Evolutionary conservation across 139 green algal genomes (phyloP), one percentile per base, ranked within the genome.

Genomic region (Closterium sp.): DNA sequence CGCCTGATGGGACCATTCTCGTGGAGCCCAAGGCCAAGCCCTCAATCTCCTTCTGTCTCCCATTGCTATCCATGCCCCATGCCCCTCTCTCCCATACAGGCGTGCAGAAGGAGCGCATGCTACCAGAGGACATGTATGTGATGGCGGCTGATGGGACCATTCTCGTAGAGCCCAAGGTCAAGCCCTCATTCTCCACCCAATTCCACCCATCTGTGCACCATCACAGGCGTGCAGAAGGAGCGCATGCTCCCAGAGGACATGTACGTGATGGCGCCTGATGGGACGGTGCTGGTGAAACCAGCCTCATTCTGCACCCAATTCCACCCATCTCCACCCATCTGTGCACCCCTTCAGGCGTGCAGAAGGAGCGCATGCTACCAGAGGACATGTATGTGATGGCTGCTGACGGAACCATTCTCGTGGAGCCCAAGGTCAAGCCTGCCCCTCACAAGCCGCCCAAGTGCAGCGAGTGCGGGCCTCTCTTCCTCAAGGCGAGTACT

Each of bases 41-140:
- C 22, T 6, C 27, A 28, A 4, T 10, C 11, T 86, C 24, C 24
- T 9, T 6, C 22, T 86, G 22, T 9, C 27, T 86, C 27, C 6
- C 24, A 5, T n/a, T n/a, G n/a, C n/a, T n/a, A n/a, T n/a, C n/a
- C n/a, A n/a, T n/a, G n/a, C 11, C 5, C 42, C 42, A 29, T 86
- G 27, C 79, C 79, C 27, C 24, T 10, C 24, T 11, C 24, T 86
- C 79, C 13, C 24, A 2, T 0, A 86, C 88, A 94, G 95, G 97
- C 31, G 97, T 98, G 50, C 98, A 99, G 92, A 99, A 99, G 95
- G 98, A 99, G 96, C 95, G 98, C 4, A 99, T 99, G 98, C 34
- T 96, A 88, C 91, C 97, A 0, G 95, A 96, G 11, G 98, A 99
- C 95, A 99, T 99, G 97, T 99, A 98, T 88, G 97, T 99, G 29